Evolutionary conservation across 192 early-diverging fungal species (phyloP).

Genomic region (Backusella mclennaniae): DNA sequence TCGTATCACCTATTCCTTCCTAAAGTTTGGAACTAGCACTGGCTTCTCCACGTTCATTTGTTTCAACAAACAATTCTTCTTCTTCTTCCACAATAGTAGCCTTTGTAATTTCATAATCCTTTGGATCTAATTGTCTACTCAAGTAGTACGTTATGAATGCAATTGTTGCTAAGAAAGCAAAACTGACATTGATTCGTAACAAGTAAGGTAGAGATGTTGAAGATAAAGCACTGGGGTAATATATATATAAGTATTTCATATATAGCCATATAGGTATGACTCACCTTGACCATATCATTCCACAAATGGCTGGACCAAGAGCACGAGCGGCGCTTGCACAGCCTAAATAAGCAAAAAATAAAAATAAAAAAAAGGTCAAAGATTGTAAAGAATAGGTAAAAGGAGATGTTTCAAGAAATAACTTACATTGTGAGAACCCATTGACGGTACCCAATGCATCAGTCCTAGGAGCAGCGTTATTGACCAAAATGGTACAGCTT

Average conservation of each 20-base stretch:
- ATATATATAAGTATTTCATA: background rate
- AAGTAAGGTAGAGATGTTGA: background rate
- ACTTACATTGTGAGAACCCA: slow-evolving; percentile 49
- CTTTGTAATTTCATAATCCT: background rate
- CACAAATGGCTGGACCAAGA: slow-evolving; percentile 51
- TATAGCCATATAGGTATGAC: background rate
- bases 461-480: slow-evolving; percentile 42
- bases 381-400: background rate
- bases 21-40: background rate
- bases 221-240: slow-evolving; percentile 6
- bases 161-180: background rate
- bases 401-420: background rate
- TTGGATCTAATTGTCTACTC: background rate
- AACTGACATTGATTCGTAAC: background rate
- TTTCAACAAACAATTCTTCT: background rate
- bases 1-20: background rate
- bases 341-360: background rate
- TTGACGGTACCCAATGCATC: slow-evolving; percentile 54
- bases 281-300: slow-evolving; percentile 44
- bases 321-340: slow-evolving; percentile 34
- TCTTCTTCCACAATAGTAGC: background rate
- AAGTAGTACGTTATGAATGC: slow-evolving; percentile 1
- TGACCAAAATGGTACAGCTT: slow-evolving; percentile 45
- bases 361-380: background rate
- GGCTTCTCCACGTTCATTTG: background rate